Evolutionary conservation across 441 rosid genomes (phyloP).

Genomic region (Populus hybrid): DNA sequence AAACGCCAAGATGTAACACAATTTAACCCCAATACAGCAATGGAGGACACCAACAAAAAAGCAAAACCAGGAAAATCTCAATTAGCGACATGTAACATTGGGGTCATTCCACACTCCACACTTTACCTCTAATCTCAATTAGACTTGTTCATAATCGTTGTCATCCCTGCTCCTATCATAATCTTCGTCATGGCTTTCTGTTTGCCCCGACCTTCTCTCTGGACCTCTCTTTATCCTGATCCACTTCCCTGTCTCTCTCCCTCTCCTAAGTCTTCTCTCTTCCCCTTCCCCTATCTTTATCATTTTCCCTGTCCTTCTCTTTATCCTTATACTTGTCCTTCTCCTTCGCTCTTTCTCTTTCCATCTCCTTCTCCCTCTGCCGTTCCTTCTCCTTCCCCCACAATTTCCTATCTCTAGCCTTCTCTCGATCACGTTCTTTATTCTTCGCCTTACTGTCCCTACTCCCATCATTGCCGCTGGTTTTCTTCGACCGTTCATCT

Average conservation of each 20-base stretch:
- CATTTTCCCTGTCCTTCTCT: conserved; percentile 49
- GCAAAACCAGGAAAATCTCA: background rate
- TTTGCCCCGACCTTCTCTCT: conserved; percentile 40
- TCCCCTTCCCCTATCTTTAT: conserved; percentile 41
- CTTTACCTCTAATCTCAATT: too few species aligned
- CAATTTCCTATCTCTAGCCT: conserved; percentile 18
- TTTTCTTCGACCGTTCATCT: conserved; percentile 35
- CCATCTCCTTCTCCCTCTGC: conserved; percentile 30
- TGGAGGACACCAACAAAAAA: background rate
- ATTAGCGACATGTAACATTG: background rate
- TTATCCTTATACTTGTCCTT: conserved; percentile 38
- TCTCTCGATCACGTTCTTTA: conserved; percentile 21
- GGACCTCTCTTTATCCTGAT: conserved; percentile 44
- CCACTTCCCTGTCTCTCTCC: conserved; percentile 30
- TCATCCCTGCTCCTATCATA: conserved; percentile 16
- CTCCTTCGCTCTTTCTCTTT: conserved; percentile 37
- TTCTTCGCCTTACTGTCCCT: conserved; percentile 26
- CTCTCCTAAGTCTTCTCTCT: conserved; percentile 35
- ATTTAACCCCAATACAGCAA: background rate
- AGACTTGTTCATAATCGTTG: conserved; percentile 26
- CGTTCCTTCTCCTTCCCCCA: conserved; percentile 22
- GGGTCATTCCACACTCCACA: too few species aligned
- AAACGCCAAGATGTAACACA: background rate
- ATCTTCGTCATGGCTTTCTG: conserved; percentile 34
- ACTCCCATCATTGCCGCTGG: conserved; percentile 20